These are phyloP conservation scores for Testicularia cyperi DNA, from an alignment of 1,284 basidiomycete genomes.

Conservation along the genomic window DNA sequence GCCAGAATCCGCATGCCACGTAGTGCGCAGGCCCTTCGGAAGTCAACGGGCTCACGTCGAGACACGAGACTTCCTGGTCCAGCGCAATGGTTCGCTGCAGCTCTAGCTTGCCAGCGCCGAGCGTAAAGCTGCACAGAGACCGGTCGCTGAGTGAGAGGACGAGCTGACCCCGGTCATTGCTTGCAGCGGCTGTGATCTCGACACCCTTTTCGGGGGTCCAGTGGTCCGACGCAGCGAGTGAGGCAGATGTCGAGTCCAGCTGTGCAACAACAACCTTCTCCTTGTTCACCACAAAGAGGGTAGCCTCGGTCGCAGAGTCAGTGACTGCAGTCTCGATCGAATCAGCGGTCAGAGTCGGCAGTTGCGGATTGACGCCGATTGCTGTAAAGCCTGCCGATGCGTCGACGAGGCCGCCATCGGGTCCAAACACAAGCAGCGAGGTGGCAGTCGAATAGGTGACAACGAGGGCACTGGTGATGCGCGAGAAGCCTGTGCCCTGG, in stretches of 20 bases:
- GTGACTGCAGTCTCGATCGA: slow-evolving; percentile 1
- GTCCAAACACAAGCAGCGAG: slow-evolving; percentile 16
- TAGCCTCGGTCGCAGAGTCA: slow-evolving; percentile 1
- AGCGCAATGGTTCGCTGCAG: slow-evolving; percentile 14
- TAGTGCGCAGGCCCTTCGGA: slow-evolving; percentile 33
- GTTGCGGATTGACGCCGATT: slow-evolving; percentile 2
- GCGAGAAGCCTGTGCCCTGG: slow-evolving; percentile 1
- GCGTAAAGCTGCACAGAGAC: slow-evolving; percentile 65
- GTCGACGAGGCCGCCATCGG: slow-evolving; percentile 18
- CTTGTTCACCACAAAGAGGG: slow-evolving; percentile 7
- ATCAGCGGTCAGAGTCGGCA: slow-evolving; percentile 9
- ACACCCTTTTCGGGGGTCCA: slow-evolving; percentile 10
- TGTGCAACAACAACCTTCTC: background rate
- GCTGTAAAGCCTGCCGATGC: slow-evolving; percentile 11
- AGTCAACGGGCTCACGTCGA: slow-evolving; percentile 56
- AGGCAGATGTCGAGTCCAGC: too few relatives aligned
- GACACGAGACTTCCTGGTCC: slow-evolving; percentile 50
- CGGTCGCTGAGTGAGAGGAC: slow-evolving; percentile 70
- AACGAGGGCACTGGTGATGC: slow-evolving; percentile 15
- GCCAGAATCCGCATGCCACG: slow-evolving; percentile 77
- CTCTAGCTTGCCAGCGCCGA: slow-evolving; percentile 61
- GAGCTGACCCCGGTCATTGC: slow-evolving; percentile 69
- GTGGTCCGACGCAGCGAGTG: too few relatives aligned
- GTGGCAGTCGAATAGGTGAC: slow-evolving; percentile 19
- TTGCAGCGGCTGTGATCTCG: slow-evolving; percentile 41